These are phyloP conservation scores for Sinapis alba DNA, from an alignment of 441 rosid genomes.

Conservation along the genomic window DNA sequence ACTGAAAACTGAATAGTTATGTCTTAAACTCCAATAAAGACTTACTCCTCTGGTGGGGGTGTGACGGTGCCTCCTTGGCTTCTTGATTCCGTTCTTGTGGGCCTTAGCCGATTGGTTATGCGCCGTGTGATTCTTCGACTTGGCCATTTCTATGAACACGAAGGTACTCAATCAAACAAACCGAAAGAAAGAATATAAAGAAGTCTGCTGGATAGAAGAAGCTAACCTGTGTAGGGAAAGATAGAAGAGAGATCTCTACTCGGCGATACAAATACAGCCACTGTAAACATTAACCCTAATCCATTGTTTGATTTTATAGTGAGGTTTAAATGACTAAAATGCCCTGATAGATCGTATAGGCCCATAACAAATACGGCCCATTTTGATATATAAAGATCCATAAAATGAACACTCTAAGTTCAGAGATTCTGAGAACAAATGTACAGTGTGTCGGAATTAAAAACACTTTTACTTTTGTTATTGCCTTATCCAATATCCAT, in stretches of 20 bases:
- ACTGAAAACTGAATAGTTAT: neutral
- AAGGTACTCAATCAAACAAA: neutral
- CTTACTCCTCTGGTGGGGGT: conserved; percentile 90
- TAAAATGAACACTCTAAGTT: no score
- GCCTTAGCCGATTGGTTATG: conserved; percentile 98
- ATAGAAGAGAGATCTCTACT: conserved; percentile 18
- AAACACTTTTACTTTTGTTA: no score
- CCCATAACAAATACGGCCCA: neutral
- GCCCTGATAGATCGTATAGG: neutral
- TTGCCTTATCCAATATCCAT: no score
- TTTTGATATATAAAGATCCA: no score
- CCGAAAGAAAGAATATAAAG: neutral
- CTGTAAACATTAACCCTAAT: neutral
- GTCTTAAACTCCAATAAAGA: neutral
- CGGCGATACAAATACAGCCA: conserved; percentile 8
- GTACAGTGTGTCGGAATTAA: no score
- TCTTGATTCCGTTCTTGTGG: conserved; percentile 98
- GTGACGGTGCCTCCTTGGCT: conserved; percentile 92
- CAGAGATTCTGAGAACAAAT: no score
- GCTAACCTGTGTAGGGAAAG: conserved; percentile 1
- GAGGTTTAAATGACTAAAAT: neutral
- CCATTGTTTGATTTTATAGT: neutral
- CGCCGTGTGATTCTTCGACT: conserved; percentile 99
- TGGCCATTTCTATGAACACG: conserved; percentile 68
- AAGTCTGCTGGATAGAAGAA: neutral